A percentile compares a stretch with the other conserved stretches of the same genome.
phyloP scores from a whole-genome alignment of 208 protist genomes.

The Leptomonas seymouri region DNA sequence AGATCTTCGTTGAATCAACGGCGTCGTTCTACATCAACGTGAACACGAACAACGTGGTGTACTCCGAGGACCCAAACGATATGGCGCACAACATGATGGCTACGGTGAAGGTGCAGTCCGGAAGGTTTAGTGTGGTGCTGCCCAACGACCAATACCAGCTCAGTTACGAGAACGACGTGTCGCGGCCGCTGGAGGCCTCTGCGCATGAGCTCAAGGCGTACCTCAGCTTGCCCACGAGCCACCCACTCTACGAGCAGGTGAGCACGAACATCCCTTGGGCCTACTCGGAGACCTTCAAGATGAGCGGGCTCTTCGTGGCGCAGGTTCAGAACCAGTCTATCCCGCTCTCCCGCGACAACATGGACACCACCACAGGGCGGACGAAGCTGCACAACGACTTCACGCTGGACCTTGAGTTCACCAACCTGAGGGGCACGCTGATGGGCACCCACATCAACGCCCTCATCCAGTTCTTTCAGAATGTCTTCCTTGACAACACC shows the following conservation, averaged over 20 bases:
- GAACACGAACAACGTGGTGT: conserved; percentile 84
- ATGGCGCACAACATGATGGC: conserved; percentile 68
- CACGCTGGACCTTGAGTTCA: conserved; percentile 65
- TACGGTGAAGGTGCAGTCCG: conserved; percentile 47
- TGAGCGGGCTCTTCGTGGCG: conserved; percentile 66
- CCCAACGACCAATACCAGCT: conserved; percentile 84
- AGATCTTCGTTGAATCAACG: conserved; percentile 59
- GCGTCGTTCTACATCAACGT: conserved; percentile 67
- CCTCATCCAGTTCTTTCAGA: conserved; percentile 64
- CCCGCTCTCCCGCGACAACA: conserved; percentile 47
- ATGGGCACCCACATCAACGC: conserved; percentile 72
- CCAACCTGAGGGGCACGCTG: conserved; percentile 55
- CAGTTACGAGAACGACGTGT: conserved; percentile 75
- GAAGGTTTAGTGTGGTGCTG: conserved; percentile 66
- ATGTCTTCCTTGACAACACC: conserved; percentile 72
- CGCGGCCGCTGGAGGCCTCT: conserved; percentile 63
- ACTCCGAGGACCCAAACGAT: conserved; percentile 76
- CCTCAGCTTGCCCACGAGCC: conserved; percentile 60
- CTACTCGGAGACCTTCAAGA: conserved; percentile 37
- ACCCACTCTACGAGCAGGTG: conserved; percentile 65
- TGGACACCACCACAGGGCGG: conserved; percentile 47
- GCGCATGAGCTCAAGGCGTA: conserved; percentile 55
- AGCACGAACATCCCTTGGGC: conserved; percentile 52
- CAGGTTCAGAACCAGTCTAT: conserved; percentile 75
- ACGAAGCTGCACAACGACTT: conserved; percentile 72